phyloP scores from a whole-genome alignment of 352 stramenopile genomes.

The Globisporangium acanthophoron region DNA sequence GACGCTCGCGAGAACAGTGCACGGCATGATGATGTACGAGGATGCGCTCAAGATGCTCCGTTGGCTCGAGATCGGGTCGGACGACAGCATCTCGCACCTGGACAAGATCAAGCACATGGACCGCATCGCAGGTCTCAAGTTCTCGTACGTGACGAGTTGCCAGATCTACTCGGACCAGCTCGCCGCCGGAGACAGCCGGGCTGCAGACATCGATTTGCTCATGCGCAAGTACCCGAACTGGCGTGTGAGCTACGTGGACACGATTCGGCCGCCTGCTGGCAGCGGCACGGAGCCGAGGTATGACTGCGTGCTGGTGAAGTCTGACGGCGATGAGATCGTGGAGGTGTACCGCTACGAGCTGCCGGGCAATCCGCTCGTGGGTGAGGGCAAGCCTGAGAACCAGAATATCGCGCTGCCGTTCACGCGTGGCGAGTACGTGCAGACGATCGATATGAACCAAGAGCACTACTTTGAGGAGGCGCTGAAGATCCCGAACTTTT shows the following conservation, averaged over 20 bases:
- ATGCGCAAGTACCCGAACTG: slow-evolving; percentile 96
- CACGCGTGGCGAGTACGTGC: slow-evolving; percentile 80
- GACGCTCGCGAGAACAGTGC: slow-evolving; percentile 80
- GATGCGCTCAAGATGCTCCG: slow-evolving; percentile 86
- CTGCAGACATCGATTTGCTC: slow-evolving; percentile 96
- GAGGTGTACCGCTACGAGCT: slow-evolving; percentile 87
- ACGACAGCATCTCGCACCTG: slow-evolving; percentile 77
- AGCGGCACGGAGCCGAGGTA: slow-evolving; percentile 66
- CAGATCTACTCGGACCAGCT: slow-evolving; percentile 87
- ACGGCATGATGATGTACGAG: slow-evolving; percentile 90
- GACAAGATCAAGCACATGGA: slow-evolving; percentile 90
- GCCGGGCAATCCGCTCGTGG: slow-evolving; percentile 74
- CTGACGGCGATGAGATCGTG: slow-evolving; percentile 80
- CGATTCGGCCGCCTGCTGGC: slow-evolving; percentile 59
- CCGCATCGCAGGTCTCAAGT: slow-evolving; percentile 81
- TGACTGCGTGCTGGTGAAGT: slow-evolving; percentile 80
- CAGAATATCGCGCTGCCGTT: slow-evolving; percentile 86
- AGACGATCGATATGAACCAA: slow-evolving; percentile 92
- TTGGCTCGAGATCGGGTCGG: slow-evolving; percentile 85
- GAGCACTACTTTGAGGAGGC: slow-evolving; percentile 88
- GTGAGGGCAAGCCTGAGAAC: slow-evolving; percentile 86
- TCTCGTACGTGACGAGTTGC: slow-evolving; percentile 87
- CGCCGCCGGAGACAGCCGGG: slow-evolving; percentile 55
- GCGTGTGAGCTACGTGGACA: slow-evolving; percentile 88
- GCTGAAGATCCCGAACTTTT: slow-evolving; percentile 86